These are phyloP conservation scores for Zoysia japonica DNA, from an alignment of 176 grass and related monocot species.

Conservation along the genomic window DNA sequence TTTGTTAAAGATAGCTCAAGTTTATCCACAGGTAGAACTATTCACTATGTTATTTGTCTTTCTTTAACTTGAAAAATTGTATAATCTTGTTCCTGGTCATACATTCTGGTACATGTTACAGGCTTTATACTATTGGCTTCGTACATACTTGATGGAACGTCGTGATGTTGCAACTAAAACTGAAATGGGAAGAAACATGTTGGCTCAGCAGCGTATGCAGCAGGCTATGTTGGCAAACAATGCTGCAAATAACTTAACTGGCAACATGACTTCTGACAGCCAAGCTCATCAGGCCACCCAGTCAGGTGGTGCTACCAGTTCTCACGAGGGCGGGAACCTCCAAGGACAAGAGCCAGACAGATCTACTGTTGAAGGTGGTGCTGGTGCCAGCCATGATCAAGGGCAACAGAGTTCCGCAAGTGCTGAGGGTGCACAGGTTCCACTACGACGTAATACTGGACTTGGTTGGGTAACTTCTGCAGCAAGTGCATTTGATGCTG, in stretches of 20 bases:
- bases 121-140: conserved; percentile 99
- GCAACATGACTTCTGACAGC: conserved; percentile 62
- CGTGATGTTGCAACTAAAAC: conserved; percentile 96
- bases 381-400: conserved; percentile 65
- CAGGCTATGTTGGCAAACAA: conserved; percentile 75
- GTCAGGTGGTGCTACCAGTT: conserved; percentile 52
- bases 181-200: conserved; percentile 80
- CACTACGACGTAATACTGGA: conserved; percentile 63
- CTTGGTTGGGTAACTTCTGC: conserved; percentile 75
- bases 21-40: conserved; percentile 85
- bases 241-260: conserved; percentile 55
- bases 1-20: conserved; percentile 95
- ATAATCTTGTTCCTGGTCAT: conserved; percentile 23
- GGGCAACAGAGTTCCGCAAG: conserved; percentile 60
- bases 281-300: conserved; percentile 64
- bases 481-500: conserved; percentile 95
- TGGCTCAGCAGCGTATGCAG: conserved; percentile 91
- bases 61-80: conserved; percentile 5
- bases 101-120: conserved; percentile 44
- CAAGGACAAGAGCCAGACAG: conserved; percentile 78
- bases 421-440: conserved; percentile 56
- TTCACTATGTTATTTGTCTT: conserved; percentile 21
- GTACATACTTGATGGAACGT: conserved; percentile 96
- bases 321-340: conserved; percentile 76
- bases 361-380: conserved; percentile 62